These are phyloP conservation scores for Aeschynomene evenia DNA, from an alignment of 306 rosid species.

Conservation along the genomic window DNA sequence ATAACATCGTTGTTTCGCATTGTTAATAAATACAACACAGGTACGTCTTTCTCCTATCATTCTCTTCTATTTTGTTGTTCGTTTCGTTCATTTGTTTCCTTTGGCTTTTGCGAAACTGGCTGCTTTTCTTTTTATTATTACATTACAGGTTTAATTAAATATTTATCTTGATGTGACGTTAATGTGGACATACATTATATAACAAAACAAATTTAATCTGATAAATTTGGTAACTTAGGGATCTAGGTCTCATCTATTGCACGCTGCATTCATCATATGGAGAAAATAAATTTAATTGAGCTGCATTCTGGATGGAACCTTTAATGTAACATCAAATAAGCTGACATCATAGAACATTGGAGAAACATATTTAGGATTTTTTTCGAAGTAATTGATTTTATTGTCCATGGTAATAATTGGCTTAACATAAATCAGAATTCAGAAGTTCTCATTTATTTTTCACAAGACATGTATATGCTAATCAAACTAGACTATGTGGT, in stretches of 20 bases:
- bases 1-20: neutral
- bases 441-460: neutral
- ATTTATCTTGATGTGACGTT: neutral
- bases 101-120: neutral
- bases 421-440: neutral
- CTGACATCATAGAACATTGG: too few relatives aligned
- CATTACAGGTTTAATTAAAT: neutral
- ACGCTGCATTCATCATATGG: neutral
- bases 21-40: neutral
- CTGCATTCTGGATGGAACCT: neutral
- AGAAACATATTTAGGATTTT: neutral
- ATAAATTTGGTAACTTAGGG: neutral
- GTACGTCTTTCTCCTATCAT: neutral
- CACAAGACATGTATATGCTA: too few relatives aligned
- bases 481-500: neutral
- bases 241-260: neutral
- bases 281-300: neutral
- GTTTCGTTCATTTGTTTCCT: neutral
- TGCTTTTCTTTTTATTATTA: too few relatives aligned
- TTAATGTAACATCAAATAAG: conserved; percentile 3
- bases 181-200: neutral
- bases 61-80: neutral
- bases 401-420: neutral
- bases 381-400: neutral
- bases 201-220: neutral